Percentiles rank a stretch among this genome's conserved stretches.
These are phyloP conservation scores for Suhomyces yuchorum DNA, from an alignment of 1,139 yeast species.

Conservation along the genomic window DNA sequence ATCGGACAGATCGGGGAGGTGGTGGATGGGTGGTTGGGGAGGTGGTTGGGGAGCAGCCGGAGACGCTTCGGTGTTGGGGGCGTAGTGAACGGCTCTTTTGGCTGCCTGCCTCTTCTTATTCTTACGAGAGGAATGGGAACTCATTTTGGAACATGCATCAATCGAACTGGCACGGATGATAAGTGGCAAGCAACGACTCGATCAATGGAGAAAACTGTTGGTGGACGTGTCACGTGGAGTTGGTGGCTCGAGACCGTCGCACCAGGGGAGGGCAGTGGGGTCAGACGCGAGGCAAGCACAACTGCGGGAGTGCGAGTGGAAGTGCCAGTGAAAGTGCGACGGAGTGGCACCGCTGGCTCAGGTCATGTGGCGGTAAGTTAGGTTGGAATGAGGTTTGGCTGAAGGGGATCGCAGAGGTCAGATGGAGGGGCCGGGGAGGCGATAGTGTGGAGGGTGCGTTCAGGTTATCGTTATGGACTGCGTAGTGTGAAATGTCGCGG, in stretches of 20 bases:
- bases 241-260: neutral
- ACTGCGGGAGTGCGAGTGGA: no score
- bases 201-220: neutral
- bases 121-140: slow-evolving; percentile 7
- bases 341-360: no score
- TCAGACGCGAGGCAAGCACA: neutral
- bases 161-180: neutral
- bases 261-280: no score
- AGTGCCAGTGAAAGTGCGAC: no score
- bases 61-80: neutral
- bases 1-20: neutral
- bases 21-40: neutral
- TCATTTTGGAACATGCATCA: slow-evolving; percentile 7
- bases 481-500: no score
- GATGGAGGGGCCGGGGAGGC: no score
- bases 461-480: no score
- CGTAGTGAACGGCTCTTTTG: slow-evolving; percentile 9
- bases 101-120: slow-evolving; percentile 10
- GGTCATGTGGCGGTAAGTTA: no score
- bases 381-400: no score
- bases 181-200: neutral
- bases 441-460: no score
- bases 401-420: no score
- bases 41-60: neutral
- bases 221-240: slow-evolving; percentile 1